Evolutionary conservation across 768 basidiomycete genomes (phyloP), one percentile per base, ranked within the genome.

Genomic region (Suillus subaureus): DNA sequence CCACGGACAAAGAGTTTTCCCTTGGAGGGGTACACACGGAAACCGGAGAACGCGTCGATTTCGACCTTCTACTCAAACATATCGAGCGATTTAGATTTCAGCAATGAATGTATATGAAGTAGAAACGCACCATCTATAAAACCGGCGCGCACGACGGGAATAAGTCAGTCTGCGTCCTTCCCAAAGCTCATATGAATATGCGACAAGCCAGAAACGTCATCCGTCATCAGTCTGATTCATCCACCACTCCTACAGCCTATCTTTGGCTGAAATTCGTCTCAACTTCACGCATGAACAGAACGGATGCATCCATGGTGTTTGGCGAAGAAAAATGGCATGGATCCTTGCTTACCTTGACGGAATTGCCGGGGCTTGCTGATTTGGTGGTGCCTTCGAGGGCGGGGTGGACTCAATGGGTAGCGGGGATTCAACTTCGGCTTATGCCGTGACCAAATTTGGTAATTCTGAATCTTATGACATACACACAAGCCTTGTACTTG

Each of bases 11-110:
- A 96, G 72, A 94, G 87, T 77, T 92, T 93, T 79, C 96, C 97
- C 91, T 92, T 97, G 81, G 89, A 89, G 71, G 97, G 97, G 89
- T 99, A 99, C 85, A 99, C 96, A 76, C 91, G 91, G 88, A 85
- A 95, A 74, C 94, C 93, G 74, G 96, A 97, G 88, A 99, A 99
- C 66, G 91, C 90, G 85, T 98, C 97, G 83, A 95, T 92, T 83
- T 99, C 97, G 85, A 98, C 89, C 89, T 98, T 98, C 92, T 93
- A 68, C 67, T 73, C 72, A 74, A 75, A 58, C 35, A 47, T 45
- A 47, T 15, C 2, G 7, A 51, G 23, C 16, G 37, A 61, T 73
- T 47, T 28, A 60, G 54, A 63, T 61, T 40, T 61, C 26, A 39
- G 62, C 7, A 4, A 43, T 49, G 11, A 18, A 8, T 42, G 18